phyloP scores from a whole-genome alignment of 2,329 filamentous ascomycete genomes.

The Fusarium circinatum region DNA sequence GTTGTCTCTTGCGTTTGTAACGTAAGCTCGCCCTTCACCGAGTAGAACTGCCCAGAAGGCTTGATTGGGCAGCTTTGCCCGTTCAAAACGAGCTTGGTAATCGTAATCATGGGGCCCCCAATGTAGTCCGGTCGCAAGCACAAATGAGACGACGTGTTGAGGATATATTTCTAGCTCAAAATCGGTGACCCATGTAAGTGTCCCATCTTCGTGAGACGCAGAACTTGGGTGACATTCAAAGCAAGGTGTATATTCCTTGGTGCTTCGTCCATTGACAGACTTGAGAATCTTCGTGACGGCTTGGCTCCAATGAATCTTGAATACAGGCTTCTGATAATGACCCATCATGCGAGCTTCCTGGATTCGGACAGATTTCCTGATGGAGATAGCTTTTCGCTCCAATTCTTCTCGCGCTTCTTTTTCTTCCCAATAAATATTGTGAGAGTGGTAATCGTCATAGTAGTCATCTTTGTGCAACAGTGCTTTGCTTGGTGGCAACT shows the following conservation, averaged over 20 bases:
- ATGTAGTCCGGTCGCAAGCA: not conserved
- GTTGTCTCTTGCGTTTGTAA: accelerated
- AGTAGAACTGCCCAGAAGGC: not conserved
- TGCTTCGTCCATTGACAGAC: accelerated
- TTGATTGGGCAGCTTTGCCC: accelerated
- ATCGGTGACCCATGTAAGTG: not conserved
- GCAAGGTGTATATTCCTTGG: accelerated
- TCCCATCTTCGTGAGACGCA: not conserved
- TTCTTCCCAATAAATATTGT: too few relatives aligned
- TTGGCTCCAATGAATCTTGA: not conserved
- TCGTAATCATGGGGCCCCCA: accelerated
- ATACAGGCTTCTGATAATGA: not conserved
- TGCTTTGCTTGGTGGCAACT: accelerated
- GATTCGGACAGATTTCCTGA: accelerated
- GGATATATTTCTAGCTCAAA: not conserved
- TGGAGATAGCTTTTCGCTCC: not conserved
- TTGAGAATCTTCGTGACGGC: not conserved
- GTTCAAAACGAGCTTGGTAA: accelerated
- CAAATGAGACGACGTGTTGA: not conserved
- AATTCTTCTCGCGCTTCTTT: too few relatives aligned
- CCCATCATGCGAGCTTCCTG: not conserved
- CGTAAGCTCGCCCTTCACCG: not conserved
- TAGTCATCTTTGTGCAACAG: not conserved
- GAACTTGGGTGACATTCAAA: not conserved
- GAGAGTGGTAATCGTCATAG: not conserved